Evolutionary conservation across 2,329 filamentous ascomycete genomes (phyloP).

Genomic region (Colletotrichum musae): DNA sequence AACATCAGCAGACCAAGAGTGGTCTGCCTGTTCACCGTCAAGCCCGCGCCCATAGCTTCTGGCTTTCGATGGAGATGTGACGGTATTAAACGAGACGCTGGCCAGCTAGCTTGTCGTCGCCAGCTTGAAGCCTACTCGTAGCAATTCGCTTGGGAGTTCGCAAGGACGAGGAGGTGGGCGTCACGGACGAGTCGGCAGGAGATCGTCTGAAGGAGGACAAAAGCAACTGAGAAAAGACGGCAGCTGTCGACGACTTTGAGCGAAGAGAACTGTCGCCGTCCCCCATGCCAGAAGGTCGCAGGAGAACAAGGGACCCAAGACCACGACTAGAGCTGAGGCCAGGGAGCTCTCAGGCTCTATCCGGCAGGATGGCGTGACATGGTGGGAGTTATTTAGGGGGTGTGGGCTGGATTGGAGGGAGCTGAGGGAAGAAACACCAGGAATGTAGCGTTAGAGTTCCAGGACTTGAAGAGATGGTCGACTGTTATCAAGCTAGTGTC

Average conservation of each 20-base stretch:
- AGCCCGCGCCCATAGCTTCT: conserved; percentile 13
- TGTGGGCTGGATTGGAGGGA: background rate
- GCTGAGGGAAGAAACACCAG: background rate
- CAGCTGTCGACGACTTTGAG: background rate
- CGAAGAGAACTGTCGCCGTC: background rate
- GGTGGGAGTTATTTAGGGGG: conserved; percentile 15
- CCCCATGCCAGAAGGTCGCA: conserved; percentile 15
- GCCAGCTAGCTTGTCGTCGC: conserved; percentile 1
- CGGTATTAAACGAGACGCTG: background rate
- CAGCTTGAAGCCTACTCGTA: background rate
- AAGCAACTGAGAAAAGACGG: background rate
- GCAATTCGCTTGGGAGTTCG: background rate
- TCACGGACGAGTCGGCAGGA: background rate
- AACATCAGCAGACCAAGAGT: conserved; percentile 14
- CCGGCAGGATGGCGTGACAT: conserved; percentile 13
- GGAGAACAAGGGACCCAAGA: conserved; percentile 21
- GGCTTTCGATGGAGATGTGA: background rate
- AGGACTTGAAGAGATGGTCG: conserved; percentile 1
- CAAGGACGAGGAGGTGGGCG: background rate
- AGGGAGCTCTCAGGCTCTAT: conserved; percentile 11
- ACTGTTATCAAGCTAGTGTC: background rate
- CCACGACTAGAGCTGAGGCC: background rate
- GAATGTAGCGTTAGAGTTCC: conserved; percentile 21
- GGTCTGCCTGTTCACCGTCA: conserved; percentile 34
- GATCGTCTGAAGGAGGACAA: background rate